Base-by-base conservation (phyloP, 495 filamentous ascomycete genomes). In the Astrocystis sublimbata region DNA sequence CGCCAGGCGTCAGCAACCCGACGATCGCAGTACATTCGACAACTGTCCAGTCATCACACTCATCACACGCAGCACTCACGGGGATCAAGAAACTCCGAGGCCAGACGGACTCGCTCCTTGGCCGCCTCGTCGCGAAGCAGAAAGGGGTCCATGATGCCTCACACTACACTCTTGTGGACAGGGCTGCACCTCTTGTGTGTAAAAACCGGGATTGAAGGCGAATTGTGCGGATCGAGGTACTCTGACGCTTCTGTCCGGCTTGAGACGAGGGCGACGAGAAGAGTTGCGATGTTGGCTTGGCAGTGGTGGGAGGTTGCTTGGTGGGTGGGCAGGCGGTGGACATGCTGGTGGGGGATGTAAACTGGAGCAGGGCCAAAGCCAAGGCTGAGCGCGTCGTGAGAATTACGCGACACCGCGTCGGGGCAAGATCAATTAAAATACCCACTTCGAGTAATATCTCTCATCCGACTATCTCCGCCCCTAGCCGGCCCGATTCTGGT, bases 1-100 rank as follows among this genome's bases (percentile, higher is more conserved):
- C n/a, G 30, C 2, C 0, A 30, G 7, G 12, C 2, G 62, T 64
- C 26, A 61, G 62, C 47, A 79, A 67, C 24, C 8, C 7, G 23
- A 4, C 38, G 4, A 30, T 24, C 21, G 31, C 35, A 1, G 6
- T 24, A 31, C 6, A 21, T 2, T 38, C 26, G 23, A 38, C 23
- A 15, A 41, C 24, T 12, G 47, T 17, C 5, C 2, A n/a, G n/a
- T n/a, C n/a, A n/a, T n/a, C n/a, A n/a, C n/a, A n/a, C n/a, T n/a
- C n/a, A n/a, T n/a, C n/a, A n/a, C n/a, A n/a, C n/a, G n/a, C n/a
- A n/a, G n/a, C n/a, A 78, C 87, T 63, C 81, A 93, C 90, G 85
- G 30, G 92, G 92, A 78, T 94, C 91, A 38, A 96, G 85, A 73
- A 96, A 96, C 67, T 94, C 92, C 61, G 85, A 81, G 28, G 90